Evolutionary conservation across 305 asterid genomes (phyloP).

Genomic region (Solanum hybrid): DNA sequence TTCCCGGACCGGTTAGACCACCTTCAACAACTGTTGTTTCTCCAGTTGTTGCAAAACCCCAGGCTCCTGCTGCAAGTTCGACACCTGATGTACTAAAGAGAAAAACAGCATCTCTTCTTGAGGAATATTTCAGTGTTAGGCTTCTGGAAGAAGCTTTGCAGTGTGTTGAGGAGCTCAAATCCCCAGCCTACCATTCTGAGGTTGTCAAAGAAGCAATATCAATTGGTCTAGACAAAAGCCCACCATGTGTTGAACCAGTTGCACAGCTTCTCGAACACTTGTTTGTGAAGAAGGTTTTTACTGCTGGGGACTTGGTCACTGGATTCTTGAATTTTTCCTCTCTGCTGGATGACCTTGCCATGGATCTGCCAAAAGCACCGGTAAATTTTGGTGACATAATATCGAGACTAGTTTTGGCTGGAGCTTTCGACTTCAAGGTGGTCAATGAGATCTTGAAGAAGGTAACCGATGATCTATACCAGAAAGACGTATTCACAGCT

Average conservation of each 20-base stretch:
- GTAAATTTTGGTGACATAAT: slow-evolving; percentile 54
- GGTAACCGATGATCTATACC: slow-evolving; percentile 44
- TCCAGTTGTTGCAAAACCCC: slow-evolving; percentile 13
- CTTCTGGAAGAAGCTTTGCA: slow-evolving; percentile 62
- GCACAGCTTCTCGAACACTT: slow-evolving; percentile 46
- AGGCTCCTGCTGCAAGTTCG: slow-evolving; percentile 20
- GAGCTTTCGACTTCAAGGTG: slow-evolving; percentile 45
- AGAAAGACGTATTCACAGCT: slow-evolving; percentile 39
- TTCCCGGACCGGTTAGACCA: slow-evolving; percentile 1
- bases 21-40: background rate
- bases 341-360: slow-evolving; percentile 63
- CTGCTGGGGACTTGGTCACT: slow-evolving; percentile 24
- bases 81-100: slow-evolving; percentile 39
- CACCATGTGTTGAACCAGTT: slow-evolving; percentile 53
- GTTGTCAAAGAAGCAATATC: slow-evolving; percentile 64
- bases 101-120: slow-evolving; percentile 53
- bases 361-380: slow-evolving; percentile 84
- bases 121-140: slow-evolving; percentile 54
- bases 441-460: slow-evolving; percentile 44
- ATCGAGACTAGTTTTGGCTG: slow-evolving; percentile 40
- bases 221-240: slow-evolving; percentile 67
- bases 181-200: slow-evolving; percentile 61
- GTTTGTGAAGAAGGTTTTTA: slow-evolving; percentile 40
- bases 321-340: slow-evolving; percentile 54
- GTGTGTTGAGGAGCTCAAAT: slow-evolving; percentile 69